Base-by-base conservation (phyloP, 2,329 filamentous ascomycete genomes). In the Curvularia sp. region DNA sequence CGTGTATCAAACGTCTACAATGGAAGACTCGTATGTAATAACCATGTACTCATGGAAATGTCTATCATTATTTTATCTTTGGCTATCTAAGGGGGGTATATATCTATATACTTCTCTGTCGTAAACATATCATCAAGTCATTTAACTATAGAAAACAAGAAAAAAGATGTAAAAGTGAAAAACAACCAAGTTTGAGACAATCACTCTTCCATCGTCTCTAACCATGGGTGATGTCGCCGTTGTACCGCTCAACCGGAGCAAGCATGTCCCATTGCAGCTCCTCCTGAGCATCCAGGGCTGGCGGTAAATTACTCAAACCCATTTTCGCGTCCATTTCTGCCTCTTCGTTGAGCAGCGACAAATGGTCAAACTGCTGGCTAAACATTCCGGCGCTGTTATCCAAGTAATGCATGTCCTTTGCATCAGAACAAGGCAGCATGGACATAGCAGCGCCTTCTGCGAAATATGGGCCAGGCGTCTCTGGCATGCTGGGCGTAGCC, bases 401-500 rank as follows among this genome's bases (percentile, higher is more conserved):
- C 7, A 45, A 32, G 23, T 21, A 19, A 36, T 57, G 57, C 5
- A 46, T 30, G 30, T 27, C 15, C 45, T 65, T 65, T 10, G 34
- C 5, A 7, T 49, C 59, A n/a, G 23, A 8, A 38, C 50, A 32
- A 5, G 57, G 45, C 12, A 52, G 51, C 32, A 53, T 46, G 5
- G 55, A 46, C 42, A 64, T 56, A 28, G 34, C 42, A 27, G 34
- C 42, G 19, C 50, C 56, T 12, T 67, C 61, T 3, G 43, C 41
- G 39, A 66, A 69, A 34, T 72, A 74, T 5, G 66, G 66, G 42
- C 63, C 59, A 1, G 73, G 73, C 15, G 73, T 75, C 54, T 74
- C 69, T 21, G 72, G 72, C 59, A 76, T 63, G 43, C 73, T 76
- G 5, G 72, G 69, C 9, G 70, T 66, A 5, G 60, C 57, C 15